Evolutionary conservation across 2,329 filamentous ascomycete species (phyloP).

Genomic region (Coniochaeta hoffmannii): DNA sequence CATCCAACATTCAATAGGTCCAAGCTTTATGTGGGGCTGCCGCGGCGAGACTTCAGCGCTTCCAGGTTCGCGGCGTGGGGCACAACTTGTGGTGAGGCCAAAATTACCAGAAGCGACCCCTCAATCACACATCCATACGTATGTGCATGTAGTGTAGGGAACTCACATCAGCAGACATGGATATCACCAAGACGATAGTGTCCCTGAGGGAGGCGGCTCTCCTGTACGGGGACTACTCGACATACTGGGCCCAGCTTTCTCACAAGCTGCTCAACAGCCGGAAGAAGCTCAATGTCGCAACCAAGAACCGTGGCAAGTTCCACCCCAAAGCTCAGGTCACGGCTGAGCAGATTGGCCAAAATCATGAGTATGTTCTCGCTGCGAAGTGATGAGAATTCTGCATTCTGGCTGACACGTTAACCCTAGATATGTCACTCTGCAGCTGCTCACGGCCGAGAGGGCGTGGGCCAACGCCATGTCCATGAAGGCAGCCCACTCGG

Average conservation of each 20-base stretch:
- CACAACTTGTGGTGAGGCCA: not conserved
- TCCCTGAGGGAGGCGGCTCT: conserved; percentile 75
- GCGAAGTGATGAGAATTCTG: conserved; percentile 48
- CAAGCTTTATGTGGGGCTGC: not conserved
- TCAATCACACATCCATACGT: not conserved
- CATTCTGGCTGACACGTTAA: conserved; percentile 62
- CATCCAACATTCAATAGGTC: not conserved
- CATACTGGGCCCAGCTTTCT: conserved; percentile 72
- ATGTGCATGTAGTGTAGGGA: not conserved
- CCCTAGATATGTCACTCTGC: conserved; percentile 64
- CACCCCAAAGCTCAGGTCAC: conserved; percentile 62
- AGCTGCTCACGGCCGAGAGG: conserved; percentile 79
- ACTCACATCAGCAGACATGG: conserved; percentile 49
- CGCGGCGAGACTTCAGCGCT: not conserved
- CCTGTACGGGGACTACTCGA: conserved; percentile 79
- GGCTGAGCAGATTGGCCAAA: conserved; percentile 64
- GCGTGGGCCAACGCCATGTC: conserved; percentile 95
- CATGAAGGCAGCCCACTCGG: conserved; percentile 76
- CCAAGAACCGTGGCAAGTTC: conserved; percentile 82
- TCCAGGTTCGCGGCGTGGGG: not conserved
- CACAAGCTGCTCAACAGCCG: conserved; percentile 76
- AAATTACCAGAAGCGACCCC: not conserved
- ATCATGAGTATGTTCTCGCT: conserved; percentile 58
- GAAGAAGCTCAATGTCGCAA: conserved; percentile 77
- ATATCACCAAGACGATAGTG: conserved; percentile 80